Percentiles rank a stretch among this genome's conserved stretches.
These are phyloP conservation scores for Hyparrhenia diplandra DNA, from an alignment of 176 grass and related monocot genomes.

Conservation along the genomic window DNA sequence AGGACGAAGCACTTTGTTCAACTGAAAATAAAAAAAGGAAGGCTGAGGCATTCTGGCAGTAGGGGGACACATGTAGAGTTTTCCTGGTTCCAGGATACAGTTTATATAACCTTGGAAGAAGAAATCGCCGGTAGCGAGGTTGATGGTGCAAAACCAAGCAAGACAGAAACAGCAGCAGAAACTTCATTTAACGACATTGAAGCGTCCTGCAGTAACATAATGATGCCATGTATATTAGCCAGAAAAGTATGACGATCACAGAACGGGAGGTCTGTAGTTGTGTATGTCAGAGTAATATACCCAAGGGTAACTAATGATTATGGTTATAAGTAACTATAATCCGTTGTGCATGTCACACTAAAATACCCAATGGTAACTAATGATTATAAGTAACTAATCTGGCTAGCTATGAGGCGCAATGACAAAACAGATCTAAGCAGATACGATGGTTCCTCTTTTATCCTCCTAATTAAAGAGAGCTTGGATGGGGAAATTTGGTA, in stretches of 20 bases:
- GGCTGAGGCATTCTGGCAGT: conserved; percentile 11
- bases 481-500: neutral
- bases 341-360: too few species aligned
- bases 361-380: too few species aligned
- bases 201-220: conserved; percentile 29
- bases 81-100: neutral
- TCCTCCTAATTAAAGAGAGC: neutral
- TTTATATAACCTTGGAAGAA: conserved; percentile 64
- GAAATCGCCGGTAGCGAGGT: conserved; percentile 39
- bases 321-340: neutral
- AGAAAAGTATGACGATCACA: neutral
- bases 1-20: conserved; percentile 72
- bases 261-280: neutral
- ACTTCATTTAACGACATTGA: conserved; percentile 72
- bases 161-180: conserved; percentile 63
- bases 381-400: neutral
- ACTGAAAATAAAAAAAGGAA: conserved; percentile 53
- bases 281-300: neutral
- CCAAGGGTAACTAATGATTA: neutral
- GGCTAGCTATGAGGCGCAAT: neutral
- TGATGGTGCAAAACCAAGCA: conserved; percentile 85
- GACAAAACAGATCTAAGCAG: neutral
- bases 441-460: neutral
- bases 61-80: neutral
- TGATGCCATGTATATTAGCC: neutral